These are phyloP conservation scores for Bondarzewia mesenterica DNA, from an alignment of 1,284 basidiomycete species.

Conservation along the genomic window DNA sequence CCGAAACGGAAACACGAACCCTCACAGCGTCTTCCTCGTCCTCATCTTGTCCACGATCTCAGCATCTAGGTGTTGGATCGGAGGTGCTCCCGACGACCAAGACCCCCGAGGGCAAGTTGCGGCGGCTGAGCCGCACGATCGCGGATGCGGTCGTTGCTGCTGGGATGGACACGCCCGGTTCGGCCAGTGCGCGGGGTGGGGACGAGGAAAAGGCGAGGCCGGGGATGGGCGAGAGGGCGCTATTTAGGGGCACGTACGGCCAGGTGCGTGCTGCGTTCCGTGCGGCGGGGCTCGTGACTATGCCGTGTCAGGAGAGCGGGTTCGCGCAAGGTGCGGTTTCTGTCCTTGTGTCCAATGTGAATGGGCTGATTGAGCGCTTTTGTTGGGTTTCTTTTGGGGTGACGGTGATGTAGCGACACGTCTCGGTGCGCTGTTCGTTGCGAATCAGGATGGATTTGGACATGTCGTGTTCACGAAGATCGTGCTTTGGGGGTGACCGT, in stretches of 20 bases:
- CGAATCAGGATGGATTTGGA: constrained; percentile 21
- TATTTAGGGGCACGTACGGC: constrained; percentile 42
- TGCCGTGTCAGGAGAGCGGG: constrained; percentile 28
- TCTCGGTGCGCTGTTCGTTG: constrained; percentile 39
- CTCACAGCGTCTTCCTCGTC: too few species aligned
- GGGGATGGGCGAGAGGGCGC: constrained; percentile 12
- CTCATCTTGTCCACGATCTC: constrained; percentile 6
- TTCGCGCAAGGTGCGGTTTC: constrained; percentile 28
- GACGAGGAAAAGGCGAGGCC: constrained; percentile 6
- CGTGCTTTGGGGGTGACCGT: constrained; percentile 35
- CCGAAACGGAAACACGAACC: neutral
- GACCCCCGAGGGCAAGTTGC: constrained; percentile 26
- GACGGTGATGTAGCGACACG: constrained; percentile 27
- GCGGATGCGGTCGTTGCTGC: constrained; percentile 79
- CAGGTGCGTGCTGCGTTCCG: constrained; percentile 37
- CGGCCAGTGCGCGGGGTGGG: constrained; percentile 3
- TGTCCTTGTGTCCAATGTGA: too few species aligned
- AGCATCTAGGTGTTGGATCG: constrained; percentile 10
- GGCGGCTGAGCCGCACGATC: constrained; percentile 50
- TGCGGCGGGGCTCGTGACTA: constrained; percentile 31
- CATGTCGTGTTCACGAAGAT: constrained; percentile 34
- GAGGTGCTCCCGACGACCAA: too few species aligned
- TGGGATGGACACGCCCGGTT: constrained; percentile 35
- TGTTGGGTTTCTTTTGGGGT: neutral
- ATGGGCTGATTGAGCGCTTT: too few species aligned